Evolutionary conservation across 345 rosid species (phyloP).

Genomic region (Camelina laxa): DNA sequence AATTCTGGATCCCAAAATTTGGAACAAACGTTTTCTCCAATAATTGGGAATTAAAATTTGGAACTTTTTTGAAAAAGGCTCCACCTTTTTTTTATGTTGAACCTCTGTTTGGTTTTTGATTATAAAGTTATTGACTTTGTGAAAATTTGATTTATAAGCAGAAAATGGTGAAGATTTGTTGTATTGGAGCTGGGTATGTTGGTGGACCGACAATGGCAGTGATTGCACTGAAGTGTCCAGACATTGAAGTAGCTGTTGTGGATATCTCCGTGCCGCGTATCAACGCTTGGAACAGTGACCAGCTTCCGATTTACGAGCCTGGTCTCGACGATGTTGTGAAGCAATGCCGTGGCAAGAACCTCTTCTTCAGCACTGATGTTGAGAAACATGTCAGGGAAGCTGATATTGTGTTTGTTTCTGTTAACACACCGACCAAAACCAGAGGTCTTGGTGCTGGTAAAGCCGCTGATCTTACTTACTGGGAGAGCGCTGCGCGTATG

Average conservation of each 20-base stretch:
- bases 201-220: constrained; percentile 85
- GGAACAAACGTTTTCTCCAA: background rate
- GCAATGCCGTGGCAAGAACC: constrained; percentile 71
- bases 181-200: constrained; percentile 79
- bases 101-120: background rate
- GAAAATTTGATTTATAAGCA: background rate
- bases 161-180: constrained; percentile 74
- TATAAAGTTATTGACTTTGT: background rate
- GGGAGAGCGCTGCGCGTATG: constrained; percentile 93
- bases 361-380: constrained; percentile 76
- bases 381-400: constrained; percentile 79
- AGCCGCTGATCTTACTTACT: constrained; percentile 83
- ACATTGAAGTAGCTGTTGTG: constrained; percentile 68
- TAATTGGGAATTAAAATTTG: background rate
- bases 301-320: constrained; percentile 73
- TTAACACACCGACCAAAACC: constrained; percentile 84
- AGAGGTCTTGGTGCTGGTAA: constrained; percentile 87
- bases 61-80: background rate
- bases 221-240: constrained; percentile 69
- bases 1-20: background rate
- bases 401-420: constrained; percentile 78
- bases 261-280: constrained; percentile 71
- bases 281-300: constrained; percentile 70
- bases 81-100: constrained; percentile 4
- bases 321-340: constrained; percentile 74